Percentiles rank a stretch among this genome's conserved stretches.
These are phyloP conservation scores for Colletotrichum chrysophilum DNA, from an alignment of 2,329 filamentous ascomycete genomes.

Conservation along the genomic window DNA sequence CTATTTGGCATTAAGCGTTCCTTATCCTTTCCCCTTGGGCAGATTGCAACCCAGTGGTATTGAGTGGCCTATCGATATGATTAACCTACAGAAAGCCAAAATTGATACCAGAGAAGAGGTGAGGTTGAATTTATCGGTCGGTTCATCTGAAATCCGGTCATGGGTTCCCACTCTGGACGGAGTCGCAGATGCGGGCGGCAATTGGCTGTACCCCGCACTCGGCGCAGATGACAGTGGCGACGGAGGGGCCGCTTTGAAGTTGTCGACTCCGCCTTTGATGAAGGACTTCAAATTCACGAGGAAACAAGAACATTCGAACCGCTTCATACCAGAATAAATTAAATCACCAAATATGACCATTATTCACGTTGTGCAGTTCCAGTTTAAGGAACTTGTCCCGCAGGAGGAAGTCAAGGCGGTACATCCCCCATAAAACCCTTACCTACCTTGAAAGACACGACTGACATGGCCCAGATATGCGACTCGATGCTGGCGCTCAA, in stretches of 20 bases:
- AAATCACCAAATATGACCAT: conserved; percentile 56
- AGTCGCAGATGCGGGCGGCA: neutral
- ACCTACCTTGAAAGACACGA: neutral
- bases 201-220: neutral
- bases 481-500: conserved; percentile 52
- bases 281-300: neutral
- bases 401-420: conserved; percentile 61
- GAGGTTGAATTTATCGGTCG: neutral
- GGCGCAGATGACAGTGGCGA: neutral
- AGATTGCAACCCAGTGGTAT: accelerated
- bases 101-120: neutral
- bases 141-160: neutral
- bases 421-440: conserved; percentile 25
- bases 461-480: conserved; percentile 30
- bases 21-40: too few species aligned
- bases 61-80: neutral
- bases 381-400: conserved; percentile 61
- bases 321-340: neutral
- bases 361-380: conserved; percentile 72
- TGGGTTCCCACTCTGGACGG: neutral
- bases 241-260: neutral
- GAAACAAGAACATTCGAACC: neutral
- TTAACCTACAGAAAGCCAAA: neutral
- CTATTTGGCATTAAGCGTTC: too few species aligned
- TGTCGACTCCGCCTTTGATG: neutral